Conservation (phyloP, 495 filamentous ascomycete genomes). For the Chaetomium tenue region DNA sequence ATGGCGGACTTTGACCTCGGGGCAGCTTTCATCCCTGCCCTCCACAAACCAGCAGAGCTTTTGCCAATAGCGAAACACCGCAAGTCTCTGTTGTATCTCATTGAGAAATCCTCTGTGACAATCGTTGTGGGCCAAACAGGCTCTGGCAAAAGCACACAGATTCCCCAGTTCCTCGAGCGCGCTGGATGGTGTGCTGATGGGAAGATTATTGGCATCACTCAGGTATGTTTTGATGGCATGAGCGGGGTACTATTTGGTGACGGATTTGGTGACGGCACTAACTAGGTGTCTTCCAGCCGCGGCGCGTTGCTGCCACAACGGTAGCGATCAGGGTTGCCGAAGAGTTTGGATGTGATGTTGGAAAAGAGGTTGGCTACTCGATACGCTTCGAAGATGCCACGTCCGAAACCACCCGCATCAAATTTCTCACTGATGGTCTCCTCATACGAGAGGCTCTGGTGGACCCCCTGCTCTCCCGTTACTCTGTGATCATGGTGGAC, state of each 20-base stretch:
- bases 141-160: constrained; percentile 85
- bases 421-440: constrained; percentile 95
- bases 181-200: constrained; percentile 83
- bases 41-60: constrained; percentile 74
- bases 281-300: constrained; percentile 57
- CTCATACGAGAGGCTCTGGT: constrained; percentile 91
- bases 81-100: constrained; percentile 68
- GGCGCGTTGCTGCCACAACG: constrained; percentile 88
- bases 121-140: constrained; percentile 90
- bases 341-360: constrained; percentile 85
- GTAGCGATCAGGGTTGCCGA: constrained; percentile 89
- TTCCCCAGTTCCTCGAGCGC: constrained; percentile 82
- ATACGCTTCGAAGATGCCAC: constrained; percentile 96
- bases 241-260: not conserved
- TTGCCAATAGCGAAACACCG: constrained; percentile 77
- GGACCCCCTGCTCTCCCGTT: constrained; percentile 86
- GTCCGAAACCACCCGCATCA: constrained; percentile 83
- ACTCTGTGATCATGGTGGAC: constrained; percentile 98
- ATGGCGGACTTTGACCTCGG: constrained; percentile 62
- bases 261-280: constrained; percentile 7
- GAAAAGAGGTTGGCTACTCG: constrained; percentile 94
- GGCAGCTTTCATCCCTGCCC: constrained; percentile 66
- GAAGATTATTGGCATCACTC: constrained; percentile 84
- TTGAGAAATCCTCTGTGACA: constrained; percentile 74
- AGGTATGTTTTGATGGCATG: constrained; percentile 55